phyloP scores from a whole-genome alignment of 2,329 filamentous ascomycete genomes.

The Fusarium dimerum region DNA sequence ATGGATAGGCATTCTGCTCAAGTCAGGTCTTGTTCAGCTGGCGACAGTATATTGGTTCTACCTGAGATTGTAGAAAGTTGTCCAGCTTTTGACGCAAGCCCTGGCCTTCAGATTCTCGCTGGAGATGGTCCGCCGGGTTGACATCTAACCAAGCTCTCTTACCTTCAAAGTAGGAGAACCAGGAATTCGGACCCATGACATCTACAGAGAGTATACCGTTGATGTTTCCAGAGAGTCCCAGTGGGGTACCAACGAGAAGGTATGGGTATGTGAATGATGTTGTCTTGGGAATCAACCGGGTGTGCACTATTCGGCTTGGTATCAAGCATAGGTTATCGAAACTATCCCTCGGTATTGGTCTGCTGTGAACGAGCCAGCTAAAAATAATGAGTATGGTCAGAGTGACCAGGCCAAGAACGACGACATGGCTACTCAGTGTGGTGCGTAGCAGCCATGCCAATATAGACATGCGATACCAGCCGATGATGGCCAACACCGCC shows the following conservation, averaged over 20 bases:
- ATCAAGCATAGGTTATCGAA: slow-evolving; percentile 54
- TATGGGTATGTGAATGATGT: slow-evolving; percentile 73
- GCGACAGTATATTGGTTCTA: slow-evolving; percentile 26
- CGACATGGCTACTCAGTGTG: slow-evolving; percentile 1
- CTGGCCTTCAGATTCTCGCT: slow-evolving; percentile 50
- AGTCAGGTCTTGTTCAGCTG: slow-evolving; percentile 7
- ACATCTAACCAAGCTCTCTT: slow-evolving; percentile 57
- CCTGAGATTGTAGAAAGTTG: slow-evolving; percentile 57
- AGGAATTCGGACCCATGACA: slow-evolving; percentile 14
- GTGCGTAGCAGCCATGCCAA: slow-evolving; percentile 5
- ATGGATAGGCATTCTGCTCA: slow-evolving; percentile 56
- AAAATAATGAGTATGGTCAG: background rate
- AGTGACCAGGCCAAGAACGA: background rate
- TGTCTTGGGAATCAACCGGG: slow-evolving; percentile 65
- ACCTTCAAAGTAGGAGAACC: slow-evolving; percentile 34
- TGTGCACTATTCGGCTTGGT: slow-evolving; percentile 65
- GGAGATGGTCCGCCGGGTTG: slow-evolving; percentile 61
- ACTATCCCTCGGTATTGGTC: slow-evolving; percentile 4
- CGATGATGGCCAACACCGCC: slow-evolving; percentile 25
- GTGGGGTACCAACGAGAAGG: slow-evolving; percentile 66
- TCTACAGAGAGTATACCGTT: slow-evolving; percentile 57
- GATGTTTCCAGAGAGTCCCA: slow-evolving; percentile 59
- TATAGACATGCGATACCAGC: slow-evolving; percentile 16
- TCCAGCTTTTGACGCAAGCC: slow-evolving; percentile 65
- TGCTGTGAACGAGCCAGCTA: background rate